Conservation (phyloP, 768 basidiomycete species). For the Tricholoma flavovirens region DNA sequence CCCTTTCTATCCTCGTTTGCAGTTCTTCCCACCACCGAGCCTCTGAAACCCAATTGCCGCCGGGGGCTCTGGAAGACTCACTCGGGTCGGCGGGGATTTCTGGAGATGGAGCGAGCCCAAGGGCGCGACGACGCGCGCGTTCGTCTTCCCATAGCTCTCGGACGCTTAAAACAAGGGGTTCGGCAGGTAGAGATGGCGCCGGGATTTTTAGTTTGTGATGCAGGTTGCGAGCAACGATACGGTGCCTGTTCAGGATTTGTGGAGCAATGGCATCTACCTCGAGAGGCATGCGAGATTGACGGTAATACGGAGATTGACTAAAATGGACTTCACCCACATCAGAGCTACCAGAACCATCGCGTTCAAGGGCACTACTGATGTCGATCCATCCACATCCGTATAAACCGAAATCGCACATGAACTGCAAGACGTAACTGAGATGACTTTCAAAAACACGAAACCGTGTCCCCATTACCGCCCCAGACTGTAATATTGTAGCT, state of each 20-base stretch:
- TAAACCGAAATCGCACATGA: constrained; percentile 91
- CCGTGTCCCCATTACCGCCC: constrained; percentile 72
- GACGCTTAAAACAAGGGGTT: constrained; percentile 81
- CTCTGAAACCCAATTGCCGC: constrained; percentile 67
- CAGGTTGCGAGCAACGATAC: constrained; percentile 54
- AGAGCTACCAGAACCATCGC: constrained; percentile 30
- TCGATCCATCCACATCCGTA: constrained; percentile 93
- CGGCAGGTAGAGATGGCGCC: constrained; percentile 41
- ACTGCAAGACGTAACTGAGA: constrained; percentile 82
- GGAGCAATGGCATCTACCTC: constrained; percentile 82
- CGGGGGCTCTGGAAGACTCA: constrained; percentile 50
- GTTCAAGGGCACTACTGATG: constrained; percentile 58
- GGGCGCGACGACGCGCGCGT: constrained; percentile 59
- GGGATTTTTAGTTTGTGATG: constrained; percentile 69
- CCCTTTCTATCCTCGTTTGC: constrained; percentile 51
- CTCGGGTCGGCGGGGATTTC: constrained; percentile 67
- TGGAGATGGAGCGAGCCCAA: constrained; percentile 69
- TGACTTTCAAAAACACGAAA: constrained; percentile 88
- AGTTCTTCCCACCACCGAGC: constrained; percentile 74
- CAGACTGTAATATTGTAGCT: constrained; percentile 73
- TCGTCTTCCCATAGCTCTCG: constrained; percentile 98
- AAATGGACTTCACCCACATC: constrained; percentile 24
- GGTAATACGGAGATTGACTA: constrained; percentile 50
- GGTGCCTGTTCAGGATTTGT: constrained; percentile 81
- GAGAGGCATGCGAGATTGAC: constrained; percentile 62